Evolutionary conservation across 2,329 filamentous ascomycete genomes (phyloP), one percentile per base, ranked within the genome.

Genomic region (Fusarium zealandicum): DNA sequence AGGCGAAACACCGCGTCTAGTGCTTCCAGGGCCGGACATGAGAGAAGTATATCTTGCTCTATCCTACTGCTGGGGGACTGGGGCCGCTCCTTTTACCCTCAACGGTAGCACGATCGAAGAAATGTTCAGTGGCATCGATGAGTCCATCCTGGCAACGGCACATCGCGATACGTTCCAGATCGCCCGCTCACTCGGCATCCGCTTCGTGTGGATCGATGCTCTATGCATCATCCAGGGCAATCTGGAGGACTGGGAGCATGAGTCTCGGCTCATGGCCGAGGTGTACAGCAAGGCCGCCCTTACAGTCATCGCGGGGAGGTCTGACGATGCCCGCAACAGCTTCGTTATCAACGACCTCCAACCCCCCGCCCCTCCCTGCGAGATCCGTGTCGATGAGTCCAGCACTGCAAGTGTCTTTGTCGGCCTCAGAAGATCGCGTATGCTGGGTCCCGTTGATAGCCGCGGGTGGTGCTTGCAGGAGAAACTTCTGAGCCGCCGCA

Each of bases 171-270:
- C 22, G 9, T 25, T 25, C 9, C 22, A 25, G 9, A 25, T 25
- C 22, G 17, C 42, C 12, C 36, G 42, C 13, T 18, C 49, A 13
- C 39, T 51, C 13, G 31, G 28, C 4, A 44, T 50, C 2, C 27
- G 16, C 3, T 50, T 35, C 33, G 35, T 69, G 11, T 70, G 68
- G 68, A 59, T 70, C 35, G 67, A 69, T 28, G 56, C 64, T 4
- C 50, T 69, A 0, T 68, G 66, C 48, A 69, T 69, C 18, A 61
- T 68, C 27, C 63, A 68, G 20, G 59, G 61, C 25, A 41, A 67
- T 22, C 12, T 13, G 1, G 18, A 16, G 2, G 64, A 67, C 59
- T 72, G 69, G 64, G 56, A 58, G 37, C 38, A 38, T 11, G 61
- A 64, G 28, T 49, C 56, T 4, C 31, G 33, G 12, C 28, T 13